Conservation (phyloP, 352 stramenopile species). For the Globisporangium solare region DNA sequence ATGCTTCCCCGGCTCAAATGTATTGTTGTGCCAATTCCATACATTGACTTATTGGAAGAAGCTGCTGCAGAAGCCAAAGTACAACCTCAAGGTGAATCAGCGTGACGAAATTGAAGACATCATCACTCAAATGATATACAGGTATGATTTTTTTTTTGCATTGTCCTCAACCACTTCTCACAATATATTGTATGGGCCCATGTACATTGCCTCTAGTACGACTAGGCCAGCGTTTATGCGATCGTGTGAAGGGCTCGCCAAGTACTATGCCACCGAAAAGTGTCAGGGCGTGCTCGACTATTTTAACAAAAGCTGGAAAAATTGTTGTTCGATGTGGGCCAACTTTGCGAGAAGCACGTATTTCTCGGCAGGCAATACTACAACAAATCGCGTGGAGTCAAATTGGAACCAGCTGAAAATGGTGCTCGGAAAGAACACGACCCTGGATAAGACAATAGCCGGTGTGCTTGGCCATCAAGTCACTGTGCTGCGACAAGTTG, state of each 20-base stretch:
- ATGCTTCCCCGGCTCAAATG: constrained; percentile 4
- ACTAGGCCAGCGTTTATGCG: too few relatives aligned
- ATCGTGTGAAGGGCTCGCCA: too few relatives aligned
- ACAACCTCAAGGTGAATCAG: constrained; percentile 11
- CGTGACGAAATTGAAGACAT: constrained; percentile 4
- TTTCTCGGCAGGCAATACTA: constrained; percentile 18
- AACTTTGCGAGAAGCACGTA: constrained; percentile 6
- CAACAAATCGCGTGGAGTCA: constrained; percentile 17
- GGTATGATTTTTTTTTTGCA: background rate
- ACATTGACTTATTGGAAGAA: constrained; percentile 17
- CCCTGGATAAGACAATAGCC: constrained; percentile 15
- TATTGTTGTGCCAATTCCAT: constrained; percentile 18
- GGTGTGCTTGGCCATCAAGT: constrained; percentile 17
- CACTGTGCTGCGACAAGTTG: constrained; percentile 2
- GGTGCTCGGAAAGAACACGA: constrained; percentile 3
- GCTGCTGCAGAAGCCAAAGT: constrained; percentile 7
- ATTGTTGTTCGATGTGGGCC: constrained; percentile 12
- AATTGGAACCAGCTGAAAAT: constrained; percentile 24
- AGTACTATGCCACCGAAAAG: background rate
- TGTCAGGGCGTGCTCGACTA: background rate
- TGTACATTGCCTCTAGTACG: background rate
- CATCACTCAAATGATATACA: constrained; percentile 11
- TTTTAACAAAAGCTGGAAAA: constrained; percentile 18
- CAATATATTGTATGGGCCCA: too few relatives aligned
- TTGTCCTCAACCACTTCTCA: background rate